Evolutionary conservation across 495 filamentous ascomycete genomes (phyloP).

Genomic region (Penicillium parvum): DNA sequence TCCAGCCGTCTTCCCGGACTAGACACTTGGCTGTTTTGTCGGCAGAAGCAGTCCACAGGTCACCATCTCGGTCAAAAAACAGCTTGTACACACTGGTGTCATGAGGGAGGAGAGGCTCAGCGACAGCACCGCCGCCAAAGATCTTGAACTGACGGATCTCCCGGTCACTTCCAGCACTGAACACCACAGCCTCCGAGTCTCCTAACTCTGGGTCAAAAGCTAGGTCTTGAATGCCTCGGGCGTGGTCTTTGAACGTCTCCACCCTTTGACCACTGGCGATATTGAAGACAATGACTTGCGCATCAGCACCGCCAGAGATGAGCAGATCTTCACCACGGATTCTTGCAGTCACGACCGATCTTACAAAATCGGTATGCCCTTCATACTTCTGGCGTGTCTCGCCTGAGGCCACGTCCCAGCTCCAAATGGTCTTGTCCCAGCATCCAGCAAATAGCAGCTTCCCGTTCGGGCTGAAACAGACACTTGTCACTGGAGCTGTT

Average conservation of each 20-base stretch:
- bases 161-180: slow-evolving; percentile 78
- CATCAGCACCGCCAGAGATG: slow-evolving; percentile 83
- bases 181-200: slow-evolving; percentile 49
- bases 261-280: slow-evolving; percentile 59
- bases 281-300: slow-evolving; percentile 81
- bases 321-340: slow-evolving; percentile 60
- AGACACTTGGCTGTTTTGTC: slow-evolving; percentile 80
- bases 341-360: slow-evolving; percentile 55
- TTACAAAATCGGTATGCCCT: slow-evolving; percentile 90
- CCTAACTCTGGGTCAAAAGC: slow-evolving; percentile 58
- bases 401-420: slow-evolving; percentile 62
- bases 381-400: slow-evolving; percentile 53
- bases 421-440: slow-evolving; percentile 91
- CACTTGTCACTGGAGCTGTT: slow-evolving; percentile 69
- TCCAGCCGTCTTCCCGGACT: slow-evolving; percentile 58
- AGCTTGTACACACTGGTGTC: slow-evolving; percentile 86
- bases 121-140: slow-evolving; percentile 41
- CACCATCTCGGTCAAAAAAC: slow-evolving; percentile 65
- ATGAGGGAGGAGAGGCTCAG: slow-evolving; percentile 68
- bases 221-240: slow-evolving; percentile 71
- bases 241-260: slow-evolving; percentile 72
- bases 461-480: slow-evolving; percentile 61
- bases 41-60: slow-evolving; percentile 87
- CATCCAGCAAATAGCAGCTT: slow-evolving; percentile 74
- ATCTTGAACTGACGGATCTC: slow-evolving; percentile 65